Base-by-base conservation (phyloP, 176 grass and related monocot genomes). In the Stipa capillata region DNA sequence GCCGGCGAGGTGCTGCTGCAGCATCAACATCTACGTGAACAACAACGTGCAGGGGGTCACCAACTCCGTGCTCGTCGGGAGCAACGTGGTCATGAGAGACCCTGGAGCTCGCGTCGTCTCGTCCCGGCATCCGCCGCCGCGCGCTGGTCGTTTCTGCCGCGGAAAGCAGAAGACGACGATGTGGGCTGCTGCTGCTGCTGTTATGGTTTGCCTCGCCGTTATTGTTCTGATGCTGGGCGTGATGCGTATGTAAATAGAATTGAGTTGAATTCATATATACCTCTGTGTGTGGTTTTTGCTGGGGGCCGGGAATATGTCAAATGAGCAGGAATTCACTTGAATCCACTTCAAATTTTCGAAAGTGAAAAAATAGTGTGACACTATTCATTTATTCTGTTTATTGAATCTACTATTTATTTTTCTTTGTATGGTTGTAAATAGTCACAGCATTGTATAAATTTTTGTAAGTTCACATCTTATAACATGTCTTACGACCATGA, bases 31-130 rank as follows among this genome's bases (percentile, higher is more conserved):
- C 65, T 91, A 92, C 50, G 76, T 97, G 24, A 88, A 88, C 75
- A 80, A 34, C 86, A 97, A 97, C 66, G 81, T 94, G 70, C 91
- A 97, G 51, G 91, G 91, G 7, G 94, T 97, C 65, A 90, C 91
- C 52, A 97, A 94, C 82, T 97, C 94, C 28, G 79, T 94, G 52
- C 56, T 97, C 49, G 63, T 97, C 2, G 80, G 94, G 84, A 97
- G 94, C 85, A 87, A 79, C 77, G 91, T 97, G 49, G 51, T 42
- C 21, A 88, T 94, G 85, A 82, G 76, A 14, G 85, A 90, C 45
- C 76, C 89, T 0, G 87, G 91, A 6, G 53, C 80, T 33, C 80
- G 87, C 44, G 61, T 97, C 51, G 61, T 97, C 21, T 36, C 25
- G 0, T 29, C 43, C 17, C 53, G 41, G 34, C 31, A 7, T 10